Percentiles rank a stretch among this genome's conserved stretches.
These are phyloP conservation scores for Amniculicola lignicola DNA, from an alignment of 495 filamentous ascomycete genomes.

Conservation along the genomic window DNA sequence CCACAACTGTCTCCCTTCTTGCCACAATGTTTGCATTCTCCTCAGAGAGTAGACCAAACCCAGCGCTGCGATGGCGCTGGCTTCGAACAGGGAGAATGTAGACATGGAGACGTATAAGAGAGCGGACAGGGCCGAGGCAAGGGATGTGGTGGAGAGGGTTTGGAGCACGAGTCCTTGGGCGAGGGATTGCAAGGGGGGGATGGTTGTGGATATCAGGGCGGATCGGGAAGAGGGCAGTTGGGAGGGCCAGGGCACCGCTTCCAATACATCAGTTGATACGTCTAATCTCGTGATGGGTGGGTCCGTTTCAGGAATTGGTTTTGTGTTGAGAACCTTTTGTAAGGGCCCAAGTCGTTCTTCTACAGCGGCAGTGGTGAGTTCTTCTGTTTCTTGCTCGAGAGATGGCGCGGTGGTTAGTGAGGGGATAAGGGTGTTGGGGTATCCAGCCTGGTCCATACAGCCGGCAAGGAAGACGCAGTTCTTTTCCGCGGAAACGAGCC, in stretches of 20 bases:
- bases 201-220: constrained; percentile 56
- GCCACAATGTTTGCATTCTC: constrained; percentile 77
- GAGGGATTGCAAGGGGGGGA: constrained; percentile 74
- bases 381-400: not conserved
- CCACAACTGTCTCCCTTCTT: constrained; percentile 65
- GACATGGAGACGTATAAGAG: constrained; percentile 65
- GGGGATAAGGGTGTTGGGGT: too few species aligned
- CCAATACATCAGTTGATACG: constrained; percentile 12
- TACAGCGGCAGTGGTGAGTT: not conserved
- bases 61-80: constrained; percentile 73
- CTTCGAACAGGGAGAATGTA: constrained; percentile 62
- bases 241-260: constrained; percentile 41
- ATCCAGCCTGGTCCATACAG: constrained; percentile 67
- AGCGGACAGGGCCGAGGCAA: constrained; percentile 61
- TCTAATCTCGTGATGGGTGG: not conserved
- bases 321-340: not conserved
- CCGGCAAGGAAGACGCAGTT: constrained; percentile 78
- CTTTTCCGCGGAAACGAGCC: constrained; percentile 71
- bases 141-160: constrained; percentile 62
- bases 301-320: not conserved
- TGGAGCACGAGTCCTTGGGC: constrained; percentile 76
- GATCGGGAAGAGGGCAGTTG: constrained; percentile 57
- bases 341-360: not conserved
- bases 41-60: constrained; percentile 70
- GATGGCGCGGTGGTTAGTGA: too few species aligned